Evolutionary conservation across 164 flowering plant species (phyloP), one percentile per base, ranked within the genome.

Genomic region (Stephania yunnanensis): DNA sequence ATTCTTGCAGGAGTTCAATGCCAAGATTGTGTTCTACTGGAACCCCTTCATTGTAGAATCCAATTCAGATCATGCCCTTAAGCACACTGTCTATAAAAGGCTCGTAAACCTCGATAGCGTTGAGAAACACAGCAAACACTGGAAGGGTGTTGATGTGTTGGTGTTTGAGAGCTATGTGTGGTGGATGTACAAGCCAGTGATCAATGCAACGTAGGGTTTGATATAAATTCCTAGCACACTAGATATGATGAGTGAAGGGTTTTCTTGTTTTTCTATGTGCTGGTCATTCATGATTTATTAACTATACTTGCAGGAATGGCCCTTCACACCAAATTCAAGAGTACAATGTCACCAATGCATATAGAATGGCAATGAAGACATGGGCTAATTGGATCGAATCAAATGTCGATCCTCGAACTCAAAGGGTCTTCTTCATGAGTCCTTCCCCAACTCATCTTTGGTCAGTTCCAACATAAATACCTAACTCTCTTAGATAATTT

Each of bases 31-130:
- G 84, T 92, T 88, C 71, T 93, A 92, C 77, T 92, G 98, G 98
- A 97, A 97, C 45, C 99, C 99, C 0, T 95, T 95, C 81, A 78
- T 95, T 0, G 91, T 90, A n/a, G 96, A 95, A 69, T 95, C 99
- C 5, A 91, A 85, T 80, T 93, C 99, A 48, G 99, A 95, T 75
- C 94, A 95, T 76, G 90, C 91, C 52, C 89, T 90, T 22, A 95
- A 92, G 45, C 99, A 95, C 69, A 88, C 91, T 0, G 99, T 93
- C 1, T 78, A 64, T 6, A 91, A 87, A 70, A 80, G 97, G 53
- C 78, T 92, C 42, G 97, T 93, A 42, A 87, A 78, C 82, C 98
- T 95, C 1, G 94, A 95, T 55, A 83, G 93, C n/a, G 85, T 93
- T 4, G 84, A 88, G 20, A 91, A 87, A 25, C 98, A 95, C 80